Evolutionary conservation across 2,329 filamentous ascomycete species (phyloP), one percentile per base, ranked within the genome.

Genomic region (Didymellaceae sp.): DNA sequence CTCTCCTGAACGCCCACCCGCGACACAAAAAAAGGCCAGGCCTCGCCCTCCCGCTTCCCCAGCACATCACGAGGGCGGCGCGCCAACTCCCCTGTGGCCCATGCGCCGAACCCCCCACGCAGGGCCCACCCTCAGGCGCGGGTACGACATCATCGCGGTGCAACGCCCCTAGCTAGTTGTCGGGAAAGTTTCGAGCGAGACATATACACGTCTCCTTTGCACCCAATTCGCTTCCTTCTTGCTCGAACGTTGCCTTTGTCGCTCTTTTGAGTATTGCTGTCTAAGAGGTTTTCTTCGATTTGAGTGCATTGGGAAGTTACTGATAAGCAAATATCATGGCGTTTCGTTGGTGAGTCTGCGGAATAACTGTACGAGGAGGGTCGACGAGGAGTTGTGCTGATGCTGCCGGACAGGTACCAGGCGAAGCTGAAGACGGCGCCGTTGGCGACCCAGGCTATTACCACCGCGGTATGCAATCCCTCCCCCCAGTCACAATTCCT

Each of bases 401-500:
- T 16, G 48, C 28, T 9, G 26, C 5, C 10, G 8, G 11, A 52
- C 35, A 86, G 92, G 91, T 97, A 97, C 79, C 91, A 95, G 77
- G 81, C 85, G 69, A 89, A 85, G 74, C 81, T 97, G 71, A 87
- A 88, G 63, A 83, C 86, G 66, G 85, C 89, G 69, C 93, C 93
- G 53, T 80, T 97, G 63, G 84, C 97, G 67, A 97, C 93, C 9
- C 91, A 96, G 80, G 90, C 88, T 71, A 78, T 96, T 65, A 96
- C 91, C 48, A 97, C 93, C 30, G 89, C 90, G 39, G 83, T 86
- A 64, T n/a, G 61, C 35, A 25, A 33, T 14, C 25, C 24, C 21
- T 28, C 17, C 8, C n/a, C 26, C 26, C n/a, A 13, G n/a, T 28
- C 10, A 13, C n/a, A 13, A 14, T 26, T 43, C 18, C n/a, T 21